These are phyloP conservation scores for Asterionellopsis glacialis DNA, from an alignment of 108 stramenopile genomes.

Conservation along the genomic window DNA sequence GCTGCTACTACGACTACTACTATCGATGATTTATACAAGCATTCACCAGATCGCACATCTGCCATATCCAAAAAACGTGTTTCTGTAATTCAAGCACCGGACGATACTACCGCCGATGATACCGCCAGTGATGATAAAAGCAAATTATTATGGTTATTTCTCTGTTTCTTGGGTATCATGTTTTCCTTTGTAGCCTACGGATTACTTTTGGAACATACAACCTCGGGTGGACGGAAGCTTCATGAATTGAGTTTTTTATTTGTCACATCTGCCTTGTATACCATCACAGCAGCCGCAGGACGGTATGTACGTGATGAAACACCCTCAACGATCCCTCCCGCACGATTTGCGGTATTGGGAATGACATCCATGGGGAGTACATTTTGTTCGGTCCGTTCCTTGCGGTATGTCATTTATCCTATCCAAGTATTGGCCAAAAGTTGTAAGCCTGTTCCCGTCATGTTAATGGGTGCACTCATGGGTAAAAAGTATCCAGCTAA, in stretches of 20 bases:
- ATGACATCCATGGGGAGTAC: slow-evolving; percentile 95
- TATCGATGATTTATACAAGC: no score
- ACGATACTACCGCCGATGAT: no score
- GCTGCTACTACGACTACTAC: no score
- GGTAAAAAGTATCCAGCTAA: slow-evolving; percentile 89
- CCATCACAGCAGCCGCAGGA: slow-evolving; percentile 80
- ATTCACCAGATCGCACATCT: no score
- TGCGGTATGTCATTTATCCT: slow-evolving; percentile 94
- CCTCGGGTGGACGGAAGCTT: slow-evolving; percentile 84
- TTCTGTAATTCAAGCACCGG: no score
- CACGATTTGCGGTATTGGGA: slow-evolving; percentile 88
- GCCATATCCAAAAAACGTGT: no score
- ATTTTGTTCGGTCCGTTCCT: slow-evolving; percentile 89
- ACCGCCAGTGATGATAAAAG: background rate
- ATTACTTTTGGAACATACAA: slow-evolving; percentile 92
- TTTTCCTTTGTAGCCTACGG: slow-evolving; percentile 88
- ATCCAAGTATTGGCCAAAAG: slow-evolving; percentile 97
- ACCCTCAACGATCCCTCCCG: slow-evolving; percentile 90
- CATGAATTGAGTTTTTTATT: slow-evolving; percentile 95
- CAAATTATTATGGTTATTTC: slow-evolving; percentile 72
- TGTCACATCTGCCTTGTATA: slow-evolving; percentile 91
- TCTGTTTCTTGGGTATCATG: slow-evolving; percentile 93
- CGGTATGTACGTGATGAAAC: slow-evolving; percentile 83
- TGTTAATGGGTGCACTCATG: slow-evolving; percentile 96
- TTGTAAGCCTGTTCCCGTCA: slow-evolving; percentile 98